These are phyloP conservation scores for Xerocomellus intermedius DNA, from an alignment of 768 basidiomycete genomes.

Conservation along the genomic window DNA sequence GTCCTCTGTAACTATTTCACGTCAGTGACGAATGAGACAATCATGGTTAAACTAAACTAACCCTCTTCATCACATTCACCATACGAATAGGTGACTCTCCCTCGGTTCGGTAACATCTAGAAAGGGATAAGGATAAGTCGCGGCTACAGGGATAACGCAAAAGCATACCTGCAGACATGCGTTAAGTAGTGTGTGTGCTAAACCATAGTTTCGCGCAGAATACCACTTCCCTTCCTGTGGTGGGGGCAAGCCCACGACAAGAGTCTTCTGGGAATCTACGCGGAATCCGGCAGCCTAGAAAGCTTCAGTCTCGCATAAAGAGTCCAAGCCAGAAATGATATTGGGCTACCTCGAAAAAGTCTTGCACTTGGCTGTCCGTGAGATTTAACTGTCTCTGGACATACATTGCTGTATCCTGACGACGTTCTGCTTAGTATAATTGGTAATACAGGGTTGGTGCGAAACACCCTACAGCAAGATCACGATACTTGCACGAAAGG, in stretches of 20 bases:
- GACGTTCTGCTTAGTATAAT: background rate
- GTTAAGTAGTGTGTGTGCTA: constrained; percentile 40
- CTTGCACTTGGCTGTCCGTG: constrained; percentile 40
- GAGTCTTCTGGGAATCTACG: constrained; percentile 39
- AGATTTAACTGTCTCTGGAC: constrained; percentile 42
- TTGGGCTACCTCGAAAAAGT: constrained; percentile 43
- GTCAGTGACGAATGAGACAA: background rate
- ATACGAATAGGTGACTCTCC: constrained; percentile 30
- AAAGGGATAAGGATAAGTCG: background rate
- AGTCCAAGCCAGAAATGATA: background rate
- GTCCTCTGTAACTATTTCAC: constrained; percentile 30
- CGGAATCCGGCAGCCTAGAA: constrained; percentile 40
- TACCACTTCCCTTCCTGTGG: constrained; percentile 35
- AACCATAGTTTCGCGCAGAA: constrained; percentile 42
- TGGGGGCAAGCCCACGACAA: constrained; percentile 46
- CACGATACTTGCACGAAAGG: constrained; percentile 36
- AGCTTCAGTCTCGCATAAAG: background rate
- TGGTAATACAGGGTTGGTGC: background rate
- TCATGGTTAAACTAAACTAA: constrained; percentile 5
- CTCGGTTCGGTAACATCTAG: constrained; percentile 45
- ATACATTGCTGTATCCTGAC: constrained; percentile 44
- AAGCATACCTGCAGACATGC: constrained; percentile 36
- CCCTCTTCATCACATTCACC: constrained; percentile 21
- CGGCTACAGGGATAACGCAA: background rate
- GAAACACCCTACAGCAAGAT: constrained; percentile 33